These are phyloP conservation scores for Lunasporangiospora selenospora DNA, from an alignment of 192 early-diverging fungal species.

Conservation along the genomic window DNA sequence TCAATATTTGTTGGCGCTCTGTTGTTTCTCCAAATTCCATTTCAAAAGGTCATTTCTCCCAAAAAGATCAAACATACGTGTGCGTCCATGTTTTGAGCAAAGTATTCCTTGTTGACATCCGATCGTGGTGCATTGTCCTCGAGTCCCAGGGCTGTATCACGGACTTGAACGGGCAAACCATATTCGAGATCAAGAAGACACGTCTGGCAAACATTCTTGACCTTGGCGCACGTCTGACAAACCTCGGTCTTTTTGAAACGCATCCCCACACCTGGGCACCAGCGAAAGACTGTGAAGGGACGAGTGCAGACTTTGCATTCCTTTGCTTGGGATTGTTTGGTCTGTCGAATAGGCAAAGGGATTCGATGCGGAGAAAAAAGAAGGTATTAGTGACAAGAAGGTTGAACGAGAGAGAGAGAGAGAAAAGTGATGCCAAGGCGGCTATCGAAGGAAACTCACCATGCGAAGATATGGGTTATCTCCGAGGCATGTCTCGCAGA, in stretches of 20 bases:
- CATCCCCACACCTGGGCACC: slow-evolving; percentile 95
- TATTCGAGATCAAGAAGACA: slow-evolving; percentile 97
- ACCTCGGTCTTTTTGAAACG: slow-evolving; percentile 99
- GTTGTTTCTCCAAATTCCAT: too few species aligned
- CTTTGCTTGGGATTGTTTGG: slow-evolving; percentile 73
- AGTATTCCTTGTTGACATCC: slow-evolving; percentile 90
- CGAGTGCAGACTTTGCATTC: slow-evolving; percentile 89
- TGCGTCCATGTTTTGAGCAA: slow-evolving; percentile 81
- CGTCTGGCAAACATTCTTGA: slow-evolving; percentile 99
- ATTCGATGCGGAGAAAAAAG: background rate
- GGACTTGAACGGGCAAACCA: slow-evolving; percentile 91
- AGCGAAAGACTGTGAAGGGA: slow-evolving; percentile 96
- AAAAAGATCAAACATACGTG: slow-evolving; percentile 41
- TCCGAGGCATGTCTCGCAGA: slow-evolving; percentile 98
- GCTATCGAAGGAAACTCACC: too few species aligned
- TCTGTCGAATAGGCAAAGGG: too few species aligned
- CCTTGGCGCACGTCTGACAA: slow-evolving; percentile 96
- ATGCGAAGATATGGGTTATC: slow-evolving; percentile 99
- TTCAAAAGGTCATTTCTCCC: too few species aligned
- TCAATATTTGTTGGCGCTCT: too few species aligned
- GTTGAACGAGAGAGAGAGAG: too few species aligned
- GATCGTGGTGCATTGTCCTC: slow-evolving; percentile 80
- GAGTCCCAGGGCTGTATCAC: slow-evolving; percentile 84
- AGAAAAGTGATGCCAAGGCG: too few species aligned
- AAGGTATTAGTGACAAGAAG: background rate